Evolutionary conservation across 2,329 filamentous ascomycete genomes (phyloP), one percentile per base, ranked within the genome.

Genomic region (Aspergillus calidoustus): DNA sequence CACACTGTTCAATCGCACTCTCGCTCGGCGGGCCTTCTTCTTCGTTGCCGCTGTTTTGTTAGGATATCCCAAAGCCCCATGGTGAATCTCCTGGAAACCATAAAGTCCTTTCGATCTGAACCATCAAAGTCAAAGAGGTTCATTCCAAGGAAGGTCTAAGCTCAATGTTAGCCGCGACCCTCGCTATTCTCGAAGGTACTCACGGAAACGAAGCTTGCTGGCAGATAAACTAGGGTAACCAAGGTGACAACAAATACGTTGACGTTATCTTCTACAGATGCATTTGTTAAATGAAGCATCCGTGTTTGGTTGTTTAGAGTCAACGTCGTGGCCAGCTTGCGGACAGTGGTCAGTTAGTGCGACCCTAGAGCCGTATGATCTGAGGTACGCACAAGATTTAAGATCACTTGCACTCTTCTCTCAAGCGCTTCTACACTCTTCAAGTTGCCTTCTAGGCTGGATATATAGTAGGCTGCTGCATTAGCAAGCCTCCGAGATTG

Each of bases 121-220:
- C 53, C 56, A 31, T 67, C 56, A 15, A 68, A 68, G 22, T 63
- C 57, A 31, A 70, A 65, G 0, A 69, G 62, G 15, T 70, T 69
- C 66, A 68, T 70, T 13, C 69, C 69, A 1, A 70, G 62, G 3
- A 69, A 46, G 2, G 68, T 60, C 69, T 69, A 9, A 51, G 23
- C 1, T 17, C 4, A 11, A 34, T n/a, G 3, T 19, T 19, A 9
- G 48, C 38, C 34, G 1, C 13, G 34, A 15, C 34, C 31, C 34
- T 17, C 15, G 34, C 34, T 41, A 13, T 41, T 23, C 7, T 7
- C 22, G 4, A 11, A 9, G 15, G 22, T 44, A 68, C 71, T 65
- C 60, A 78, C 75, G 6, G 74, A 74, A 1, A 77, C 72, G 59
- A 77, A 77, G 9, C 75, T 77, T 11, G 74, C 71, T 3, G 77